Evolutionary conservation across 768 basidiomycete species (phyloP).

Genomic region (Suillus subluteus): DNA sequence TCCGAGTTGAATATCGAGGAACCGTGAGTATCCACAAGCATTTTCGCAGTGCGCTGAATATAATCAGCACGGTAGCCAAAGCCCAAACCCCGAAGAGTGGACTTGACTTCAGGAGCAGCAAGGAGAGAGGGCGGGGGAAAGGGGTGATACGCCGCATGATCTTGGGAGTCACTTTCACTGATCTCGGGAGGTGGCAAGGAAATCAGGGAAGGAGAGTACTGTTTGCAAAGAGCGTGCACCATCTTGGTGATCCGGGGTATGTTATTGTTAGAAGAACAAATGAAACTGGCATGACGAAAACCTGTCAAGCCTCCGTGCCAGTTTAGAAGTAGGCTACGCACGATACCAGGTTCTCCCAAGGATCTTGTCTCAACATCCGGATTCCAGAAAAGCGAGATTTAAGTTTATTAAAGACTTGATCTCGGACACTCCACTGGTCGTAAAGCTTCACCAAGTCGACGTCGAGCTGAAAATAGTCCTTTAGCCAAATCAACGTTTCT

Average conservation of each 20-base stretch:
- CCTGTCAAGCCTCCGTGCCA: conserved; percentile 6
- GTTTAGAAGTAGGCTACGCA: conserved; percentile 45
- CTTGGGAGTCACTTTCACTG: not conserved
- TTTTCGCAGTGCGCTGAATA: conserved; percentile 81
- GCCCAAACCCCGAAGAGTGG: conserved; percentile 76
- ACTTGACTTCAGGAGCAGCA: conserved; percentile 56
- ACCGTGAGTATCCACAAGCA: conserved; percentile 65
- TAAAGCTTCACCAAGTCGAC: conserved; percentile 75
- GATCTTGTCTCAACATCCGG: conserved; percentile 87
- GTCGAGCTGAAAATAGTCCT: conserved; percentile 89
- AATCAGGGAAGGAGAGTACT: conserved; percentile 75
- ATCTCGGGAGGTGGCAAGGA: conserved; percentile 41
- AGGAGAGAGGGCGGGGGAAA: conserved; percentile 83
- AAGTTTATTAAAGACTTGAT: conserved; percentile 72
- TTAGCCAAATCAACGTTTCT: conserved; percentile 75
- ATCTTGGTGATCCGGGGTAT: conserved; percentile 93
- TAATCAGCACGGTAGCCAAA: conserved; percentile 96
- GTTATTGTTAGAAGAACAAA: conserved; percentile 97
- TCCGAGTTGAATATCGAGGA: not conserved
- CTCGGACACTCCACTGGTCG: conserved; percentile 70
- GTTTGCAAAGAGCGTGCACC: conserved; percentile 79
- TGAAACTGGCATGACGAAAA: conserved; percentile 63
- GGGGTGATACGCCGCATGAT: conserved; percentile 59
- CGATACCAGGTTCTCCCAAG: conserved; percentile 96
- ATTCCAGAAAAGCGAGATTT: conserved; percentile 77